Evolutionary conservation across 108 stramenopile genomes (phyloP).

Genomic region (Conticribra weissflogii): DNA sequence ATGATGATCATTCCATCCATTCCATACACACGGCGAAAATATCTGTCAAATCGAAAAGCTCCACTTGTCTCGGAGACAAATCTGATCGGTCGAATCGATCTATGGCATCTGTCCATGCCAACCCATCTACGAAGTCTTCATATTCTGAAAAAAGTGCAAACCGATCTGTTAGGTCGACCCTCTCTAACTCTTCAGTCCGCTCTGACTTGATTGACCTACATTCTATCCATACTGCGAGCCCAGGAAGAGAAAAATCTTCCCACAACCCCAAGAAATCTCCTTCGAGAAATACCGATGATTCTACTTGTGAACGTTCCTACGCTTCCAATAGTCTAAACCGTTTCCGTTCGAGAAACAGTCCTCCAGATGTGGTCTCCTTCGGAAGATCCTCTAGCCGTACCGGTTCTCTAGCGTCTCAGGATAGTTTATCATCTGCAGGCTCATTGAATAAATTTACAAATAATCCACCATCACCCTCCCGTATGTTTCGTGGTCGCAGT

Average conservation of each 20-base stretch:
- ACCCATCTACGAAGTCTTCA: too few relatives aligned
- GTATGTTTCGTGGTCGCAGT: neutral
- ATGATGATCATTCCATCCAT: conserved; percentile 10
- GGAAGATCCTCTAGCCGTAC: neutral
- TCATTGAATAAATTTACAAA: neutral
- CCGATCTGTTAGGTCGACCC: too few relatives aligned
- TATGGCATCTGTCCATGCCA: neutral
- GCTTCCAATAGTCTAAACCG: neutral
- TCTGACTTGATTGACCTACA: too few relatives aligned
- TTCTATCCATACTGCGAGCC: too few relatives aligned
- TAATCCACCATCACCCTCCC: neutral
- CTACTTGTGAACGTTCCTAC: too few relatives aligned
- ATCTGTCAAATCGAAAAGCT: neutral
- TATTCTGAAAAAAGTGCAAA: too few relatives aligned
- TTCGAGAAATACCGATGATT: too few relatives aligned
- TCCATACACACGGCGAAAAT: neutral
- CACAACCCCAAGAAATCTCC: too few relatives aligned
- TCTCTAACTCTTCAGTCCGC: too few relatives aligned
- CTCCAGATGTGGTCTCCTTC: neutral
- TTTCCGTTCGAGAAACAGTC: neutral
- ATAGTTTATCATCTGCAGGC: neutral
- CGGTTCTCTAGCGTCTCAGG: neutral
- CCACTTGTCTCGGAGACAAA: neutral
- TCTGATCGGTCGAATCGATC: neutral
- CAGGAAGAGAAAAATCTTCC: too few relatives aligned